Conservation (phyloP, 1,139 yeast species). For the Kodamaea suecica region DNA sequence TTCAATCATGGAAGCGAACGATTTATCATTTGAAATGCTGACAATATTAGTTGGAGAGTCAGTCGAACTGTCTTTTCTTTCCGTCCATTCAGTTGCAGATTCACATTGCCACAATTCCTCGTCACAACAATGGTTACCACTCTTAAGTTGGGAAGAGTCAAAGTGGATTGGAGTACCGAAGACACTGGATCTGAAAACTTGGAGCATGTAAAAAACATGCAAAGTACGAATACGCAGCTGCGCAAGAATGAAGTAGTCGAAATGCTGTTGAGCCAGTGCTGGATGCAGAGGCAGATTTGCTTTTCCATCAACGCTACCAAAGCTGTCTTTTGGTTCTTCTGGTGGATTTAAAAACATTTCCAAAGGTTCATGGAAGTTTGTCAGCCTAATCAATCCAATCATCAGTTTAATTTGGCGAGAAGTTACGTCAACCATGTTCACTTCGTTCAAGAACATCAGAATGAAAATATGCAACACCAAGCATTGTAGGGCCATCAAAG, state of each 20-base stretch:
- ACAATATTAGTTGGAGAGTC: neutral
- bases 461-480: constrained; percentile 76
- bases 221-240: constrained; percentile 86
- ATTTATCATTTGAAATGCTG: constrained; percentile 6
- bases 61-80: neutral
- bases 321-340: too few species aligned
- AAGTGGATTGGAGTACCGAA: constrained; percentile 58
- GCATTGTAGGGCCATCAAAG: constrained; percentile 86
- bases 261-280: constrained; percentile 45
- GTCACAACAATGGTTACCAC: constrained; percentile 71
- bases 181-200: constrained; percentile 66
- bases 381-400: constrained; percentile 73
- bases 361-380: constrained; percentile 69
- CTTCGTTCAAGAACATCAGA: constrained; percentile 78
- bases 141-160: constrained; percentile 56
- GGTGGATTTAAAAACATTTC: constrained; percentile 65
- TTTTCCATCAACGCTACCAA: too few species aligned
- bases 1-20: constrained; percentile 1
- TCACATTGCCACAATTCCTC: constrained; percentile 71
- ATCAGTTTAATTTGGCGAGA: constrained; percentile 74
- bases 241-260: constrained; percentile 72
- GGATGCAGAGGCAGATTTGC: too few species aligned
- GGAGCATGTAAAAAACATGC: constrained; percentile 71
- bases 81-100: constrained; percentile 55
- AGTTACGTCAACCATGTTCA: constrained; percentile 68